Base-by-base conservation (phyloP, 2,329 filamentous ascomycete genomes). In the Aspergillus sp. region DNA sequence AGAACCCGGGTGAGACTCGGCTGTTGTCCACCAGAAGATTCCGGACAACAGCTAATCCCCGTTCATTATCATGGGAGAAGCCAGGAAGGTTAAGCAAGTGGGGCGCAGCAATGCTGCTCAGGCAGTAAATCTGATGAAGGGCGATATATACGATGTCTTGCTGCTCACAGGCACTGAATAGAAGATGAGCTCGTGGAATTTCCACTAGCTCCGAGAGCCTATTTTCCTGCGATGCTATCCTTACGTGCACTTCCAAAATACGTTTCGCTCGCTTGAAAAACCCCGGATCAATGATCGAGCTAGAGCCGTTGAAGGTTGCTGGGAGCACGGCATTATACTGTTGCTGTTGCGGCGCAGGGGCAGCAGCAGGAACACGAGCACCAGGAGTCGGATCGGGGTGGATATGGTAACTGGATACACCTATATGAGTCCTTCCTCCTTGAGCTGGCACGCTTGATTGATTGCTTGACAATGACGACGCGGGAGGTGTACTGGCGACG, bases 51-150 rank as follows among this genome's bases (percentile, higher is more conserved):
- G 58, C 58, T 31, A 78, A 67, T 0, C 74, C 74, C 52, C 60
- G 43, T 7, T 58, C 58, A 11, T 73, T 60, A 5, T 62, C 49
- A n/a, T 60, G 58, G 3, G 77, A 63, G 46, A 77, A 68, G 1
- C 73, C 70, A 12, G 80, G 66, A 3, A 78, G 59, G 12, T 51
- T 64, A 15, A 79, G 72, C 4, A 82, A 66, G 3, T 67, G 59
- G 1, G 62, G 52, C 0, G 70, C 73, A 17, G 76, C 68, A 3
- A 73, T 56, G 3, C 79, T 80, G 80, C 82, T 84, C 19, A 82
- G 66, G 66, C 86, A 89, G 69, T 85, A 87, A 2, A 88, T 58
- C 66, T 90, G 87, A 67, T 90, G 88, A 12, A 90, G 68, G 6
- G 81, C 77, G 50, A 91, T 64, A 67, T 88, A 92, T 66, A 89